Evolutionary conservation across 2,329 filamentous ascomycete genomes (phyloP).

Genomic region (Chrysoporthe puriensis): DNA sequence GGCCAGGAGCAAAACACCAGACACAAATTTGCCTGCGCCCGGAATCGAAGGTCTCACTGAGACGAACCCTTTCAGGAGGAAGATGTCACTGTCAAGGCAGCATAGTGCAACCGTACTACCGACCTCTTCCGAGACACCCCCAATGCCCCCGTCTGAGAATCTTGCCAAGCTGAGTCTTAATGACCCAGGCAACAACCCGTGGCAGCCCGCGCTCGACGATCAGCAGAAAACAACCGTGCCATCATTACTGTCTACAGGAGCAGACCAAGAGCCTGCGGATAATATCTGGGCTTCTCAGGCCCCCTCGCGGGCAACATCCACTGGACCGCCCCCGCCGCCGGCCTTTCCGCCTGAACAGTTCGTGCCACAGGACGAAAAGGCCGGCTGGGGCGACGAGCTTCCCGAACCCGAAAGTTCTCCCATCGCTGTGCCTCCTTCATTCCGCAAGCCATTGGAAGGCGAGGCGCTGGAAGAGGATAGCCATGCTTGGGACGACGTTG

Average conservation of each 20-base stretch:
- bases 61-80: conserved; percentile 61
- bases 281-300: conserved; percentile 43
- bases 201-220: conserved; percentile 44
- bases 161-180: conserved; percentile 49
- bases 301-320: conserved; percentile 38
- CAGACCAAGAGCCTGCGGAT: conserved; percentile 38
- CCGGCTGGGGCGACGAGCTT: conserved; percentile 44
- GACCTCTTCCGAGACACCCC: conserved; percentile 26
- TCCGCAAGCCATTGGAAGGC: conserved; percentile 32
- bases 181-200: conserved; percentile 50
- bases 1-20: neutral
- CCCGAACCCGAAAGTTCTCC: conserved; percentile 21
- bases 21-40: neutral
- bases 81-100: conserved; percentile 36
- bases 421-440: conserved; percentile 23
- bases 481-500: conserved; percentile 56
- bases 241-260: conserved; percentile 31
- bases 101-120: conserved; percentile 18
- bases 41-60: conserved; percentile 32
- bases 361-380: conserved; percentile 43
- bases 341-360: conserved; percentile 42
- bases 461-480: conserved; percentile 45
- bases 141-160: conserved; percentile 39
- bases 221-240: conserved; percentile 37
- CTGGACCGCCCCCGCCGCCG: conserved; percentile 33